Base-by-base conservation (phyloP, 441 rosid genomes). In the Pelargonium myrrhifolium region DNA sequence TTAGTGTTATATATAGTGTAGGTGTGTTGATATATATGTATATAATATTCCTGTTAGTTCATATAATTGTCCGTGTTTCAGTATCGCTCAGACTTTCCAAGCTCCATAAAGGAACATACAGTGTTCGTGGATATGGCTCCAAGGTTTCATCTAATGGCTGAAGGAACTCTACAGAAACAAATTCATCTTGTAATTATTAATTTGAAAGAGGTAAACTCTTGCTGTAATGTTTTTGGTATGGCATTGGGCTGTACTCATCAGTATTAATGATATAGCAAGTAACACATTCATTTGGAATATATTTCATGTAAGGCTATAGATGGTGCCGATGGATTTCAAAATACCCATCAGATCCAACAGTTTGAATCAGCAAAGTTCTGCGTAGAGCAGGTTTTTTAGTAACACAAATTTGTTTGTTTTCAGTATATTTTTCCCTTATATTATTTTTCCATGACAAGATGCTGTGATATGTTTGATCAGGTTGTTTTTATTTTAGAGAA, bases 91-190 rank as follows among this genome's bases (percentile, higher is more conserved):
- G 87, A 87, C 85, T 90, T 95, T 78, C 96, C 97, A 60, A 74
- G 77, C 75, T 75, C 88, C 68, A 75, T 92, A 66, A 95, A 87
- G 77, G 99, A 92, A 72, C 85, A 81, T 82, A 88, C 89, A 59
- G 87, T 92, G 45, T 95, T 95, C 80, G 92, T 82, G 74, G 95
- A 95, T 71, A 61, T 90, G 80, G 98, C 96, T 77, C 98, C 99
- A 66, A 84, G 93, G 68, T 90, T 84, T 80, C 87, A 82, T 71
- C 67, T 85, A 69, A 89, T 84, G 88, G 95, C 95, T 39, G 93
- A 89, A 78, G 92, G 92, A 78, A 80, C 86, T 79, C 78, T 92
- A 70, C 87, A 90, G 71, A 83, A 84, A 78, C 97, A 95, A 82
- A 82, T 89, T 66, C 90, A 87, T 55, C 81, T 85, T 51, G 95